Evolutionary conservation across 192 early-diverging fungal species (phyloP).

Genomic region (Diversispora epigaea): DNA sequence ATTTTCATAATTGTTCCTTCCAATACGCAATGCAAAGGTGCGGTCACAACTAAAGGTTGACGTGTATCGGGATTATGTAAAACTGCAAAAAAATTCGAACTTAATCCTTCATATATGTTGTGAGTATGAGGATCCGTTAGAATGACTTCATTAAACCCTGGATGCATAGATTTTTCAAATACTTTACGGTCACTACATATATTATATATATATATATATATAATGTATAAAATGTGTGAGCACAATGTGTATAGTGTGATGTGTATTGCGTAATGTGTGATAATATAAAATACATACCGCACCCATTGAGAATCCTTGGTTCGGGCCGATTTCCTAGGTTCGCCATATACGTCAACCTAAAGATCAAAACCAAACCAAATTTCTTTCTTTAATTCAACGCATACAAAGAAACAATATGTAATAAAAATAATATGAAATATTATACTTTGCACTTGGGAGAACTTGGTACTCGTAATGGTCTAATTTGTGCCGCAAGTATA

Average conservation of each 20-base stretch:
- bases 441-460: constrained; percentile 30
- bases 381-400: background rate
- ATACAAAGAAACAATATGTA: background rate
- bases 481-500: constrained; percentile 41
- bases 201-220: background rate
- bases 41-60: constrained; percentile 44
- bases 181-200: constrained; percentile 49
- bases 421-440: background rate
- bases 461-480: constrained; percentile 27
- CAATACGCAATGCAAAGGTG: constrained; percentile 58
- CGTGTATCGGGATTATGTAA: constrained; percentile 36
- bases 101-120: constrained; percentile 67
- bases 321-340: constrained; percentile 49
- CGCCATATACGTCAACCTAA: constrained; percentile 53
- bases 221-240: too few species aligned
- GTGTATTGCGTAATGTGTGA: too few species aligned
- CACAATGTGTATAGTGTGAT: too few species aligned
- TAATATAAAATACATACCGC: constrained; percentile 36
- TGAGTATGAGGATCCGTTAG: constrained; percentile 52
- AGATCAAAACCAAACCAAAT: constrained; percentile 29
- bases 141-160: constrained; percentile 62
- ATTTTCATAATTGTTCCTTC: constrained; percentile 65
- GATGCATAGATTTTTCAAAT: constrained; percentile 41
- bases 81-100: constrained; percentile 68
- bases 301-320: constrained; percentile 79